Conservation (phyloP, 768 basidiomycete species). For the Galerina marginata region DNA sequence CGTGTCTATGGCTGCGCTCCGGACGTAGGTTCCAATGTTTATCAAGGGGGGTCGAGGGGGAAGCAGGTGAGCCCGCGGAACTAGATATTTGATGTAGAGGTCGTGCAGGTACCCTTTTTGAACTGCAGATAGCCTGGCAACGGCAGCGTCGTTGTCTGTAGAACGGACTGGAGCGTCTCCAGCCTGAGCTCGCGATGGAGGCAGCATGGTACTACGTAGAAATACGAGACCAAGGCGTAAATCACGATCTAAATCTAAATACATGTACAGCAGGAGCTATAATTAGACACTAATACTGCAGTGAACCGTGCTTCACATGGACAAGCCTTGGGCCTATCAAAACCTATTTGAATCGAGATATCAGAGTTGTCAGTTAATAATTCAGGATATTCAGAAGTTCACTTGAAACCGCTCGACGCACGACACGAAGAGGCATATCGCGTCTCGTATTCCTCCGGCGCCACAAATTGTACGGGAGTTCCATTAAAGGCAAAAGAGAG, state of each 20-base stretch:
- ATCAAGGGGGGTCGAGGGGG: slow-evolving; percentile 84
- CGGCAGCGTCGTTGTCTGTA: slow-evolving; percentile 84
- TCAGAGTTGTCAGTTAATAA: too few relatives aligned
- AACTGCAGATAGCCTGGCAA: slow-evolving; percentile 87
- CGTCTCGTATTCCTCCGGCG: too few relatives aligned
- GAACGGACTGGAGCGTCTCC: slow-evolving; percentile 68
- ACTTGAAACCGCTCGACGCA: too few relatives aligned
- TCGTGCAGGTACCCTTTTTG: slow-evolving; percentile 81
- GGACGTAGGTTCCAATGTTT: slow-evolving; percentile 92
- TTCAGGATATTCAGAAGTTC: too few relatives aligned
- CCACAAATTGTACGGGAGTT: too few relatives aligned
- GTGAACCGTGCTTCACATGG: too few relatives aligned
- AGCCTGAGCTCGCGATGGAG: slow-evolving; percentile 20
- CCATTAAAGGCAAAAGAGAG: too few relatives aligned
- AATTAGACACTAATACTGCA: too few relatives aligned
- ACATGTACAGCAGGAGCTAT: too few relatives aligned
- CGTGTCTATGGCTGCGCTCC: slow-evolving; percentile 79
- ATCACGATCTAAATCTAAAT: not conserved
- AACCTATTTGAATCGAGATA: too few relatives aligned
- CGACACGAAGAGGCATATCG: too few relatives aligned
- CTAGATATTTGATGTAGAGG: slow-evolving; percentile 69
- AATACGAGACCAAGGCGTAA: not conserved
- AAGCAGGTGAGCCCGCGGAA: slow-evolving; percentile 67
- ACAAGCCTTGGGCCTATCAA: too few relatives aligned
- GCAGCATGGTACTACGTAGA: slow-evolving; percentile 25